These are phyloP conservation scores for Blastobotrys proliferans DNA, from an alignment of 1,139 yeast genomes.

Conservation along the genomic window DNA sequence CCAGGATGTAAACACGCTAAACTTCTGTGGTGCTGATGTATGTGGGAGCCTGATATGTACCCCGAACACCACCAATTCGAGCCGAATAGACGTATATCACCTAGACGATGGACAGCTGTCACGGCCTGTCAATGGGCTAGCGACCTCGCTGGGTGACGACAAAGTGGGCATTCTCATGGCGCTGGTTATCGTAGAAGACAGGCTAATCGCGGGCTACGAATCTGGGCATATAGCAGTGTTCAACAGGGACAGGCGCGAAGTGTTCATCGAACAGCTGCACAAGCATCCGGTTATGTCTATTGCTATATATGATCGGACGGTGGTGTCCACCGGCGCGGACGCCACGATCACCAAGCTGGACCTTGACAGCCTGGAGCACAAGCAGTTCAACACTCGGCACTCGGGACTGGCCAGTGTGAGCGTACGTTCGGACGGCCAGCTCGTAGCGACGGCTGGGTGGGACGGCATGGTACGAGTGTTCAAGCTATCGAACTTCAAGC, in stretches of 20 bases:
- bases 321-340: constrained; percentile 35
- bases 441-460: constrained; percentile 39
- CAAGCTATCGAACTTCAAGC: constrained; percentile 22
- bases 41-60: constrained; percentile 26
- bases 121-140: constrained; percentile 13
- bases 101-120: constrained; percentile 14
- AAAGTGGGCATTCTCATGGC: constrained; percentile 40
- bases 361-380: constrained; percentile 12
- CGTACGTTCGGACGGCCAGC: constrained; percentile 30
- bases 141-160: constrained; percentile 3
- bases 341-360: constrained; percentile 29
- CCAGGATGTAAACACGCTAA: constrained; percentile 39
- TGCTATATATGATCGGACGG: constrained; percentile 18
- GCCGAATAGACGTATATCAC: constrained; percentile 34
- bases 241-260: constrained; percentile 16
- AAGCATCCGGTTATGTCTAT: constrained; percentile 31
- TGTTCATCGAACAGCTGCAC: constrained; percentile 27
- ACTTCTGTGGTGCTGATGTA: constrained; percentile 36
- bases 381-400: constrained; percentile 25
- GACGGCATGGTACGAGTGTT: constrained; percentile 38
- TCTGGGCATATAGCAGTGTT: constrained; percentile 36
- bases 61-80: constrained; percentile 38
- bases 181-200: constrained; percentile 21
- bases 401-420: constrained; percentile 31
- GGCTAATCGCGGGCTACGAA: constrained; percentile 37